These are phyloP conservation scores for Sordariomycetes sp. DNA, from an alignment of 2,329 filamentous ascomycete species.

Conservation along the genomic window DNA sequence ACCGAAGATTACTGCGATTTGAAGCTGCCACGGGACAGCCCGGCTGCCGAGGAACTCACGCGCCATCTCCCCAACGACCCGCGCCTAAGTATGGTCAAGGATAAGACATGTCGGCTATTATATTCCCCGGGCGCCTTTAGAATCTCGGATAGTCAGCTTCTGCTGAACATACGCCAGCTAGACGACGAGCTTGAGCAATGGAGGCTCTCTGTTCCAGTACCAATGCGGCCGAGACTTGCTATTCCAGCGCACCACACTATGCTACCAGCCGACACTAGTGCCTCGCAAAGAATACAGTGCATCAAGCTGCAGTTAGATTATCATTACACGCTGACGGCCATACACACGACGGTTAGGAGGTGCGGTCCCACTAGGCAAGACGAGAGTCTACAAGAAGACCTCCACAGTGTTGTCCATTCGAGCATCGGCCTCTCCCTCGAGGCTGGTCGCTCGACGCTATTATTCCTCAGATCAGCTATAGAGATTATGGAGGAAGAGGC, in stretches of 20 bases:
- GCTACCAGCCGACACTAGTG: background rate
- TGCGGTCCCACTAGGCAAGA: background rate
- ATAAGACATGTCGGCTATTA: background rate
- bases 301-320: background rate
- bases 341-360: background rate
- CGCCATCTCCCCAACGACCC: background rate
- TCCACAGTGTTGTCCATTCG: slow-evolving; percentile 12
- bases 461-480: slow-evolving; percentile 3
- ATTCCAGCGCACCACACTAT: background rate
- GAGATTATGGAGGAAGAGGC: background rate
- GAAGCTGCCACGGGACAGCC: slow-evolving; percentile 24
- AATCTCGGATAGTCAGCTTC: background rate
- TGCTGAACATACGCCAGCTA: background rate
- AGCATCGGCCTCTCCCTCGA: slow-evolving; percentile 13
- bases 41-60: background rate
- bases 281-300: too few species aligned
- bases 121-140: background rate
- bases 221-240: background rate
- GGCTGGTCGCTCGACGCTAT: slow-evolving; percentile 11
- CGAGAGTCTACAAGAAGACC: slow-evolving; percentile 8
- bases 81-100: background rate
- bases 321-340: background rate
- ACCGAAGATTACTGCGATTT: slow-evolving; percentile 39
- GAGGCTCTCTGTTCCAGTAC: background rate
- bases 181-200: background rate